Evolutionary conservation across 805 yeast species (phyloP).

Genomic region (Pichia manshurica): DNA sequence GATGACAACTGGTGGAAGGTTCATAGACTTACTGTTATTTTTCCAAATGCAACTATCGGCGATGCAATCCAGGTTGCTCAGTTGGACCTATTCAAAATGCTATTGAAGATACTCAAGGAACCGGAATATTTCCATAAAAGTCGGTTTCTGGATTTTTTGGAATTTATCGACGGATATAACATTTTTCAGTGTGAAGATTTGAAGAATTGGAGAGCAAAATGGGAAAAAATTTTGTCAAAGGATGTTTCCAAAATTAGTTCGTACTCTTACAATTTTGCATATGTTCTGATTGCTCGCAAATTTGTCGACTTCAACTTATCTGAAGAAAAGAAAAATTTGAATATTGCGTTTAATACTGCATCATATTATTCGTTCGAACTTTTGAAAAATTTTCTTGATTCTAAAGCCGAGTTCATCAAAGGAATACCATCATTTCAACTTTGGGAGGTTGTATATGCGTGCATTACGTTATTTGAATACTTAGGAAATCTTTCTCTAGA

Average conservation of each 20-base stretch:
- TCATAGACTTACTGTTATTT: constrained; percentile 39
- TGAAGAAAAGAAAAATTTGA: not conserved
- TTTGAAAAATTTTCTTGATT: constrained; percentile 37
- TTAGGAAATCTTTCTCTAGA: constrained; percentile 34
- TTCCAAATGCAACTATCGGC: constrained; percentile 46
- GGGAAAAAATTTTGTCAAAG: constrained; percentile 40
- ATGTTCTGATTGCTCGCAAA: constrained; percentile 37
- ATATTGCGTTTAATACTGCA: constrained; percentile 31
- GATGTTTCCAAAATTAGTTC: constrained; percentile 45
- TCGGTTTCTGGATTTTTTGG: constrained; percentile 1
- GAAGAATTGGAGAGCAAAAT: constrained; percentile 40
- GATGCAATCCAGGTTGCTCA: constrained; percentile 51
- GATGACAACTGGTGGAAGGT: constrained; percentile 34
- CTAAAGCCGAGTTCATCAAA: constrained; percentile 42
- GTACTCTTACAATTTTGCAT: constrained; percentile 44
- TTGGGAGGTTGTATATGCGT: constrained; percentile 49
- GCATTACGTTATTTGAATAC: constrained; percentile 46
- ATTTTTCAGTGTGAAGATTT: constrained; percentile 31
- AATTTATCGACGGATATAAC: constrained; percentile 9
- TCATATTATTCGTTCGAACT: constrained; percentile 41
- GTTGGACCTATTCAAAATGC: constrained; percentile 34
- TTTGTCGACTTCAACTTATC: constrained; percentile 20
- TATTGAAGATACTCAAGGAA: constrained; percentile 17
- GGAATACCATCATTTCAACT: constrained; percentile 52
- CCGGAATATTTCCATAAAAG: constrained; percentile 4